Percentiles rank a stretch among this genome's conserved stretches.
These are phyloP conservation scores for Beta vulgaris DNA, from an alignment of 148 eudicot genomes.

Conservation along the genomic window DNA sequence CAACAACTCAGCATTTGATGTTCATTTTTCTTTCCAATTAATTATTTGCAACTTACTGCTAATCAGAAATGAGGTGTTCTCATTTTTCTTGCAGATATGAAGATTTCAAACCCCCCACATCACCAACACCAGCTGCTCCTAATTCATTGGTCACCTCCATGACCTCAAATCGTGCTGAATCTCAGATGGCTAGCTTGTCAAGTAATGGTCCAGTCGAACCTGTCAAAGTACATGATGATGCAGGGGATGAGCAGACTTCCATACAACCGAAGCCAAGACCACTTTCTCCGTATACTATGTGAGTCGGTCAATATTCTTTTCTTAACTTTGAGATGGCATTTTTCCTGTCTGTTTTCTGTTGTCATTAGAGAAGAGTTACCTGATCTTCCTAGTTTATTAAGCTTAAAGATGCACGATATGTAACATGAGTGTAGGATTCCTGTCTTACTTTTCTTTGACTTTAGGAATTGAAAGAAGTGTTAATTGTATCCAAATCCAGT, in stretches of 20 bases:
- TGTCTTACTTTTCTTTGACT: not conserved
- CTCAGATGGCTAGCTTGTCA: constrained; percentile 21
- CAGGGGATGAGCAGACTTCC: constrained; percentile 11
- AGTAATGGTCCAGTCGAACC: constrained; percentile 23
- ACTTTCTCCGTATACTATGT: constrained; percentile 34
- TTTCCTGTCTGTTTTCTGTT: not conserved
- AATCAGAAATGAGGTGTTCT: not conserved
- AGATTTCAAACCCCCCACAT: constrained; percentile 67
- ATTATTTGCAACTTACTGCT: not conserved
- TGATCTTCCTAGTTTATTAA: not conserved
- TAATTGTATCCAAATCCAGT: not conserved
- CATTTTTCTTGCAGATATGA: constrained; percentile 46
- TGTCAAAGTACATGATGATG: constrained; percentile 22
- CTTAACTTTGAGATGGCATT: not conserved
- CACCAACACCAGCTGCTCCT: constrained; percentile 57
- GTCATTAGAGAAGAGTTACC: not conserved
- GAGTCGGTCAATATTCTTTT: not conserved
- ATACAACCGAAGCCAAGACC: constrained; percentile 25
- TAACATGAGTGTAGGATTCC: not conserved
- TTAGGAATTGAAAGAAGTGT: too few species aligned
- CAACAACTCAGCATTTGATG: not conserved
- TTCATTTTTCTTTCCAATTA: not conserved
- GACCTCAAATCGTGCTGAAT: constrained; percentile 23
- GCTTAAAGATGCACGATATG: not conserved
- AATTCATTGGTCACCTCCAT: constrained; percentile 21